Percentiles rank a stretch among this genome's conserved stretches.
Evolutionary conservation across 768 basidiomycete genomes (phyloP).

Genomic region (Tephrocybe sp.): DNA sequence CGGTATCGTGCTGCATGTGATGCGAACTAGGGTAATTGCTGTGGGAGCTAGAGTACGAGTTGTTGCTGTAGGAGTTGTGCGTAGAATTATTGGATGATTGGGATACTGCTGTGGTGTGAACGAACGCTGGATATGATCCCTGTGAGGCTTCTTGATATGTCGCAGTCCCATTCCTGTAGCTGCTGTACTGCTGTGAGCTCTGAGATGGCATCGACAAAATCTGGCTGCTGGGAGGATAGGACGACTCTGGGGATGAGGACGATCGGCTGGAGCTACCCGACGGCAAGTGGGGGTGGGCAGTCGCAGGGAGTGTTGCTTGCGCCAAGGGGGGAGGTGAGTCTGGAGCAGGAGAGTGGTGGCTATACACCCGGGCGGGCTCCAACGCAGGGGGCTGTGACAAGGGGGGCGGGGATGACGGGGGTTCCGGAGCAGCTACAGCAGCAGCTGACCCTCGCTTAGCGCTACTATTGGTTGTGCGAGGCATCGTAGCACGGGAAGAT

Average conservation of each 20-base stretch:
- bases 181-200: conserved; percentile 25
- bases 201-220: conserved; percentile 24
- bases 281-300: conserved; percentile 34
- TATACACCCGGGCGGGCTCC: conserved; percentile 39
- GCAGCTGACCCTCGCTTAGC: conserved; percentile 28
- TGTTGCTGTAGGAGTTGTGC: conserved; percentile 18
- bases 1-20: conserved; percentile 17
- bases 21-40: conserved; percentile 21
- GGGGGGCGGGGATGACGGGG: conserved; percentile 28
- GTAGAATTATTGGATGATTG: conserved; percentile 23
- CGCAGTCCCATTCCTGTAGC: conserved; percentile 38
- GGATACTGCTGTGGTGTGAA: conserved; percentile 34
- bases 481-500: conserved; percentile 59
- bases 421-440: conserved; percentile 24
- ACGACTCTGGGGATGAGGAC: conserved; percentile 42
- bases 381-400: conserved; percentile 42
- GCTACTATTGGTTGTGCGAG: conserved; percentile 32
- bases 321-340: conserved; percentile 56
- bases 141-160: conserved; percentile 45
- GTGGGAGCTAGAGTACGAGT: conserved; percentile 34
- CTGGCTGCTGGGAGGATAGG: conserved; percentile 36
- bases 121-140: conserved; percentile 33
- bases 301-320: conserved; percentile 46
- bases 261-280: conserved; percentile 38
- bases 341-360: conserved; percentile 41